Evolutionary conservation across 352 stramenopile species (phyloP), one percentile per base, ranked within the genome.

Genomic region (Pythium phragmiticola): DNA sequence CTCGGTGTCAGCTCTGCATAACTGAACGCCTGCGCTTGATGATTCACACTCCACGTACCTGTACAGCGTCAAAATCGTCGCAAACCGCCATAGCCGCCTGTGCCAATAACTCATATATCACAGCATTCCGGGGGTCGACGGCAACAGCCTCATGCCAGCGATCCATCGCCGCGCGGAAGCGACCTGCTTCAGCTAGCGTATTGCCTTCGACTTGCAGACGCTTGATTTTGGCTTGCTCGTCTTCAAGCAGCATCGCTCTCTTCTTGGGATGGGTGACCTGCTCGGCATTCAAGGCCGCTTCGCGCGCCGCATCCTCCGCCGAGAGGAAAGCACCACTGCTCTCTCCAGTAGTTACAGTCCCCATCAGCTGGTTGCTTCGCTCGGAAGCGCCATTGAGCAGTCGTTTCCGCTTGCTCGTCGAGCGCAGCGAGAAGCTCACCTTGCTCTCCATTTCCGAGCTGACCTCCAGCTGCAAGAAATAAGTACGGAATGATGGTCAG

Each of bases 201-300:
- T 90, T 90, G 63, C 87, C 87, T 59, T 95, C 87, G n/a, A 73
- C 65, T 58, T 92, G 80, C 13, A 95, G 60, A 36, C 84, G 79
- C 49, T 79, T 83, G 11, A 81, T 72, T 48, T 89, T 91, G 23
- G 67, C 65, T 4, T 36, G 13, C 2, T 58, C 59, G 64, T 95
- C 84, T 66, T 93, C 87, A 13, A 95, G 72, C 39, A 66, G 26
- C 28, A 78, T 41, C 1, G 50, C 45, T n/a, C 65, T 68, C 39
- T 70, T 69, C 46, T 51, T 14, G n/a, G 53, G 53, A 16, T 42
- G 36, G 33, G 33, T 26, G 4, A 19, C 39, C 30, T 14, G 23
- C 7, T 23, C 26, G 12, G 62, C 48, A 16, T 23, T 46, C 2
- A 36, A 26, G 0, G 51, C 19, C 6, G 39, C 57, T 16, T 69